Evolutionary conservation across 176 grass and related monocot species (phyloP).

Genomic region (Thalia dealbata): DNA sequence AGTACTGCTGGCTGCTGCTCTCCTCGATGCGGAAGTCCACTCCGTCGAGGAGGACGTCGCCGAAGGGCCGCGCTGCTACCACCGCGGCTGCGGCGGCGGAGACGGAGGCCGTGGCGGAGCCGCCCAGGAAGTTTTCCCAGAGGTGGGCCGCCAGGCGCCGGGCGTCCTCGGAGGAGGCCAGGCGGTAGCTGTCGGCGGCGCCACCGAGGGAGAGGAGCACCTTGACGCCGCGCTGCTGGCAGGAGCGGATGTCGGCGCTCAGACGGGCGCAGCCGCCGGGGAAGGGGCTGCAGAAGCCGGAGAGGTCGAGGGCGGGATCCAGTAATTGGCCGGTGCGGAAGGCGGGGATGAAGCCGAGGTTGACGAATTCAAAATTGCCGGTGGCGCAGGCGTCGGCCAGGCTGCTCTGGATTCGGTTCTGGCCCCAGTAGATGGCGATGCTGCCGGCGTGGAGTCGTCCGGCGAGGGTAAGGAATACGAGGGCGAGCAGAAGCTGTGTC

Average conservation of each 20-base stretch:
- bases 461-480: conserved; percentile 26
- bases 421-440: conserved; percentile 22
- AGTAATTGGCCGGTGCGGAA: too few species aligned
- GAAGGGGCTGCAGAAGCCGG: conserved; percentile 32
- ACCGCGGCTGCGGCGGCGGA: background rate
- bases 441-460: conserved; percentile 30
- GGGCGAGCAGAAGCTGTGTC: conserved; percentile 14
- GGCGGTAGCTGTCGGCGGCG: conserved; percentile 36
- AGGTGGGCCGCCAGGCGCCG: conserved; percentile 40
- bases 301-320: conserved; percentile 40
- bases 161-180: conserved; percentile 29
- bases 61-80: conserved; percentile 26
- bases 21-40: conserved; percentile 74
- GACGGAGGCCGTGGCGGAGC: too few species aligned
- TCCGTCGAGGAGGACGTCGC: conserved; percentile 48
- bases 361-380: too few species aligned
- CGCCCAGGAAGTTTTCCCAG: conserved; percentile 61
- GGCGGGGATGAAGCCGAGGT: too few species aligned
- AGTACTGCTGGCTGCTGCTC: conserved; percentile 33
- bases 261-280: conserved; percentile 28
- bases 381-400: too few species aligned
- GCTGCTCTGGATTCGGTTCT: too few species aligned
- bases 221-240: conserved; percentile 35
- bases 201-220: conserved; percentile 69
- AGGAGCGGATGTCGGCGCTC: conserved; percentile 36